A percentile compares a stretch with the other conserved stretches of the same genome.
phyloP scores from a whole-genome alignment of 2,329 filamentous ascomycete genomes.

The Didymella lethalis region DNA sequence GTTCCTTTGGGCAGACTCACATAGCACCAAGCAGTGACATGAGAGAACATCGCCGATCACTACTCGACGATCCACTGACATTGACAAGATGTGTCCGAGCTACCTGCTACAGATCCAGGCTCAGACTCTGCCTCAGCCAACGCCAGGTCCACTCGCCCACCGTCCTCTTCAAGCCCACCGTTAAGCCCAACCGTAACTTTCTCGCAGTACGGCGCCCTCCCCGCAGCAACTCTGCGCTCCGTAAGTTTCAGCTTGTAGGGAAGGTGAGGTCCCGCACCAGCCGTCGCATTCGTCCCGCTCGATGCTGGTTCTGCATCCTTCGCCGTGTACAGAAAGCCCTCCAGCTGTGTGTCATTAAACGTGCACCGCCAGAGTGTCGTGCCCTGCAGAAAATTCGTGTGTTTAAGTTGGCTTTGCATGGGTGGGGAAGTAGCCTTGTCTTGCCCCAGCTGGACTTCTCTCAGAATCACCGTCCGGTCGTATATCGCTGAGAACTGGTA shows the following conservation, averaged over 20 bases:
- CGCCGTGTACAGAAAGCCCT: slow-evolving; percentile 34
- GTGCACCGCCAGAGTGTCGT: slow-evolving; percentile 37
- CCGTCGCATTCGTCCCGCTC: neutral
- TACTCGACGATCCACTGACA: slow-evolving; percentile 21
- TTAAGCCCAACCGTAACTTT: slow-evolving; percentile 17
- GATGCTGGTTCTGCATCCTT: neutral
- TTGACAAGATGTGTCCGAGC: slow-evolving; percentile 7
- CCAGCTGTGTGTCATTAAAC: slow-evolving; percentile 38
- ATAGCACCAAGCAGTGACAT: neutral
- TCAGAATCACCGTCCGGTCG: slow-evolving; percentile 33
- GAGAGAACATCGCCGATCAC: neutral
- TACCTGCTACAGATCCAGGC: neutral
- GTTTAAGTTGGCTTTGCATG: slow-evolving; percentile 1
- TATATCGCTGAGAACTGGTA: slow-evolving; percentile 38
- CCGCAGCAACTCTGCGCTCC: slow-evolving; percentile 30
- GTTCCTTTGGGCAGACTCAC: neutral
- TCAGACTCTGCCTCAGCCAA: neutral
- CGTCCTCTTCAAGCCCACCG: neutral
- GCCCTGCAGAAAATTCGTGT: slow-evolving; percentile 22
- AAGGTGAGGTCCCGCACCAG: slow-evolving; percentile 10
- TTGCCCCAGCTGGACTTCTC: slow-evolving; percentile 25
- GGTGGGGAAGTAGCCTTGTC: neutral
- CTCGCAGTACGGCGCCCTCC: slow-evolving; percentile 34
- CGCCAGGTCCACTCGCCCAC: slow-evolving; percentile 2
- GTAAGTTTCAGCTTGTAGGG: slow-evolving; percentile 38